These are phyloP conservation scores for Mallotus japonicus DNA, from an alignment of 441 rosid genomes.

Conservation along the genomic window DNA sequence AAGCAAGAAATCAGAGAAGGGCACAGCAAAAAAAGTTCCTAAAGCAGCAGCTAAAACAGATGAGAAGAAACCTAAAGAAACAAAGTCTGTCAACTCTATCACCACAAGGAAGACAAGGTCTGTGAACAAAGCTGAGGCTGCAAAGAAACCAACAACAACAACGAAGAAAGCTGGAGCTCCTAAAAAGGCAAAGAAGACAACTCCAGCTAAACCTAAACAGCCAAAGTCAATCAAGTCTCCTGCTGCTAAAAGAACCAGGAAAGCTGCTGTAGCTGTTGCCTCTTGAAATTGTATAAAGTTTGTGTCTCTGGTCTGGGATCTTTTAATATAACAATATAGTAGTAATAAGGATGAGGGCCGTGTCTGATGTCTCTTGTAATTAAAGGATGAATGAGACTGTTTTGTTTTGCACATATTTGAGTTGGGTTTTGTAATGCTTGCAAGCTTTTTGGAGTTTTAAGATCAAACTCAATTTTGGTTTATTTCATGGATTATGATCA, in stretches of 20 bases:
- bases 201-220: conserved; percentile 58
- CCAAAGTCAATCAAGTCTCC: conserved; percentile 67
- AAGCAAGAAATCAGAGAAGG: conserved; percentile 25
- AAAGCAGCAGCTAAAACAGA: not conserved
- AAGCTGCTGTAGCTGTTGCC: conserved; percentile 33
- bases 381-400: no score
- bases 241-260: conserved; percentile 52
- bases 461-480: no score
- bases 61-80: conserved; percentile 28
- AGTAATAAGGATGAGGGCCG: no score
- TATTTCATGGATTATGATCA: no score
- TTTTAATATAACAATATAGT: not conserved
- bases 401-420: no score
- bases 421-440: no score
- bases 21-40: not conserved
- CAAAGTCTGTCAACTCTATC: conserved; percentile 19
- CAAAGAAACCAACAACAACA: conserved; percentile 21
- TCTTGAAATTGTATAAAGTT: conserved; percentile 2
- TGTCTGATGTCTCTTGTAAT: no score
- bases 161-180: conserved; percentile 27
- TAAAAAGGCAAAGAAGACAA: conserved; percentile 45
- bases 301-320: no score
- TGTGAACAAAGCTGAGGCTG: conserved; percentile 30
- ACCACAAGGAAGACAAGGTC: conserved; percentile 25
- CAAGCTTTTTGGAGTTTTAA: no score